These are phyloP conservation scores for Prototheca cutis DNA, from an alignment of 163 green algal genomes.

Conservation along the genomic window DNA sequence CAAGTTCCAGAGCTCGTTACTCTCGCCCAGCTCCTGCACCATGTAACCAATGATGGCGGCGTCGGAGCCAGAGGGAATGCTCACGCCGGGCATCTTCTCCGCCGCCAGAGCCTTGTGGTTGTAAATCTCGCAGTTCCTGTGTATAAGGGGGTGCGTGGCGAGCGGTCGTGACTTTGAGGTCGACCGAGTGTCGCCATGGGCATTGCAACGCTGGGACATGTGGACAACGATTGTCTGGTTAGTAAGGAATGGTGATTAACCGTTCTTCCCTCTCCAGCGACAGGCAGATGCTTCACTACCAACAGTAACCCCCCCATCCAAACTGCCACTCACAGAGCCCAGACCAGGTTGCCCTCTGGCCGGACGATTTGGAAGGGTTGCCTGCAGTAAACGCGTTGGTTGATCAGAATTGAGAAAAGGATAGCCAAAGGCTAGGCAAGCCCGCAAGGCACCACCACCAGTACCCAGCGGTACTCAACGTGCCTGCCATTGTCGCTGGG, in stretches of 20 bases:
- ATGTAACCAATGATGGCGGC: slow-evolving; percentile 47
- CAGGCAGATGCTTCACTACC: not conserved
- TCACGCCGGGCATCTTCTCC: slow-evolving; percentile 29
- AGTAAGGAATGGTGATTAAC: no score
- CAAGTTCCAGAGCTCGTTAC: slow-evolving; percentile 48
- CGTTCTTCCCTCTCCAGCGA: no score
- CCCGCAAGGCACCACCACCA: no score
- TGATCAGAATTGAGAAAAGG: no score
- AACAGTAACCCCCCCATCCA: not conserved
- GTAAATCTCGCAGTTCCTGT: slow-evolving; percentile 76
- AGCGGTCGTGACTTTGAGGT: no score
- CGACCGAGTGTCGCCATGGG: no score
- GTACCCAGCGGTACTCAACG: no score
- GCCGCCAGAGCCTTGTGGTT: slow-evolving; percentile 53
- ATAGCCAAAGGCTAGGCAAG: no score
- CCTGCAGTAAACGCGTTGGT: slow-evolving; percentile 28
- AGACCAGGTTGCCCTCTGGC: slow-evolving; percentile 47
- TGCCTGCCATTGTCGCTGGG: slow-evolving; percentile 61
- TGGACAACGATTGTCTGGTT: no score
- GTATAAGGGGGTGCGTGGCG: no score
- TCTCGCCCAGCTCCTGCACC: slow-evolving; percentile 55
- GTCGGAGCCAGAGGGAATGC: slow-evolving; percentile 46
- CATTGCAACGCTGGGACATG: no score
- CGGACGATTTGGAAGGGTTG: slow-evolving; percentile 48
- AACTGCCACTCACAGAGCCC: slow-evolving; percentile 44